Percentiles rank a stretch among this genome's conserved stretches.
These are phyloP conservation scores for Pseudogymnoascus sp. DNA, from an alignment of 2,329 filamentous ascomycete species.

Conservation along the genomic window DNA sequence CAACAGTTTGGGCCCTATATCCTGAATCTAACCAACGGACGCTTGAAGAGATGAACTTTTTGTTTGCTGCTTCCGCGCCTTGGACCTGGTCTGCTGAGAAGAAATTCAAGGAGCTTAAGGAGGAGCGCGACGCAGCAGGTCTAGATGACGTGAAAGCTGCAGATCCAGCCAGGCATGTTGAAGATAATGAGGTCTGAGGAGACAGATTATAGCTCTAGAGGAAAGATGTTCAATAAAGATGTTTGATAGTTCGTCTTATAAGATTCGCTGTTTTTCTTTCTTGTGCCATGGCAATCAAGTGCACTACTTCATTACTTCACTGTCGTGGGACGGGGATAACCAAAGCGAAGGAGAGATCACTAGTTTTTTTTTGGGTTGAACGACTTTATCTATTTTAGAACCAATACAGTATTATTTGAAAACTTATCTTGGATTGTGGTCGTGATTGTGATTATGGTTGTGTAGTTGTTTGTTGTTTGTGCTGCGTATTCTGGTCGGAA, in stretches of 20 bases:
- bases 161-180: not conserved
- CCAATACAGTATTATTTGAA: not conserved
- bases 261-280: not conserved
- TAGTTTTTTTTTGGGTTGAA: not conserved
- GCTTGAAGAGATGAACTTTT: constrained; percentile 65
- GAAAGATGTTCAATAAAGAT: not conserved
- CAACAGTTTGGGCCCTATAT: constrained; percentile 53
- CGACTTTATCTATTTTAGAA: not conserved
- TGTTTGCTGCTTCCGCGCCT: constrained; percentile 58
- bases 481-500: not conserved
- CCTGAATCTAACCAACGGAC: constrained; percentile 68
- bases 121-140: constrained; percentile 29
- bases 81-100: constrained; percentile 66
- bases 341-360: not conserved
- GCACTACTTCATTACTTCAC: too few species aligned
- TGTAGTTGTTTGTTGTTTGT: not conserved
- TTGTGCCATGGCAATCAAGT: not conserved
- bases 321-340: not conserved
- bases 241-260: not conserved
- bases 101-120: constrained; percentile 54
- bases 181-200: not conserved
- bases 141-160: not conserved
- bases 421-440: not conserved
- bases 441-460: not conserved
- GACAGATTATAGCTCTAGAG: not conserved